A percentile compares a stretch with the other conserved stretches of the same genome.
Conservation (phyloP, 495 filamentous ascomycete genomes). For the Annulohypoxylon maeteangense region DNA sequence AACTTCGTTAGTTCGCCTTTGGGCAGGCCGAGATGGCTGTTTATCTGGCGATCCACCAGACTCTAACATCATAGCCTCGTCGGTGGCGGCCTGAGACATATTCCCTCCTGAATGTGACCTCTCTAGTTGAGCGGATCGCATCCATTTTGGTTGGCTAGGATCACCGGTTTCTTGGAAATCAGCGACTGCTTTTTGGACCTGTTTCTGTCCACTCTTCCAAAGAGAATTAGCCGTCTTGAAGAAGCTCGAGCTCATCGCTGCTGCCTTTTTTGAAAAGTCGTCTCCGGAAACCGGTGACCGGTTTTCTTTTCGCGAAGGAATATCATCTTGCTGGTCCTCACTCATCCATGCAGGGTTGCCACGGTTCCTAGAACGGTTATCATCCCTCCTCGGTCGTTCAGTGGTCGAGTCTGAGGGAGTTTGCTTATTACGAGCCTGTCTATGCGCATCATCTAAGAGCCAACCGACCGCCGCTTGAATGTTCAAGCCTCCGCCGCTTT, state of each 20-base stretch:
- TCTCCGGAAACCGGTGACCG: constrained; percentile 71
- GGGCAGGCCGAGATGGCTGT: constrained; percentile 48
- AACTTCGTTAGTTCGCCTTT: constrained; percentile 36
- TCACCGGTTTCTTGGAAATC: constrained; percentile 82
- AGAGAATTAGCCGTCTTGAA: constrained; percentile 93
- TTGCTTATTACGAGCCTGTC: constrained; percentile 62
- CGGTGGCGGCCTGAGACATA: constrained; percentile 62
- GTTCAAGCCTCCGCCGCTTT: constrained; percentile 81
- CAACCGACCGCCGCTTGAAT: constrained; percentile 90
- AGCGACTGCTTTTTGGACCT: constrained; percentile 91
- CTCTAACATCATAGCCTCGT: constrained; percentile 94
- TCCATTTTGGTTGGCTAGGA: constrained; percentile 91
- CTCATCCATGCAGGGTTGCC: constrained; percentile 52
- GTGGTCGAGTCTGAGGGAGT: constrained; percentile 34
- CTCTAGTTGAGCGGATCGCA: constrained; percentile 73
- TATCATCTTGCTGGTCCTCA: constrained; percentile 47
- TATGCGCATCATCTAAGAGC: constrained; percentile 90
- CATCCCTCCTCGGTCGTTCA: constrained; percentile 40
- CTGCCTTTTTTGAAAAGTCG: constrained; percentile 82
- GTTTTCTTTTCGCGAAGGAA: constrained; percentile 62
- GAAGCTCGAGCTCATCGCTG: constrained; percentile 82
- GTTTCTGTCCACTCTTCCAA: constrained; percentile 94
- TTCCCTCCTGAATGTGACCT: constrained; percentile 39
- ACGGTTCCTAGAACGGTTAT: constrained; percentile 49
- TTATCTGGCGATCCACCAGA: constrained; percentile 62